These are phyloP conservation scores for Tricharina praecox DNA, from an alignment of 495 filamentous ascomycete genomes.

Conservation along the genomic window DNA sequence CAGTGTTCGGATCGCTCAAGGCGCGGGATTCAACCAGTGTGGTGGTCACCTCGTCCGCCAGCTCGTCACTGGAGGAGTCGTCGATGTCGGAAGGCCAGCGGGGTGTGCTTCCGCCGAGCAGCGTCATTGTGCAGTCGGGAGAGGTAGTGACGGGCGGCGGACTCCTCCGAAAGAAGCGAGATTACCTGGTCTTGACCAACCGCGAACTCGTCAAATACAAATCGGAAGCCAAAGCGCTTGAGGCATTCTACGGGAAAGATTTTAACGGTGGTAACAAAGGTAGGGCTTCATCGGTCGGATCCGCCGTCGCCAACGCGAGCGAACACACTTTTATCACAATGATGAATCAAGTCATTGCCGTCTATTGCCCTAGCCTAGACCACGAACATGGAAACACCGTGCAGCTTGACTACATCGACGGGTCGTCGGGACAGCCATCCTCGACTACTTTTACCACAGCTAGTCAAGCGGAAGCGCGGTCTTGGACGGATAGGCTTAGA, in stretches of 20 bases:
- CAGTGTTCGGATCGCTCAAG: constrained; percentile 25
- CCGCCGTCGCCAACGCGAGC: constrained; percentile 14
- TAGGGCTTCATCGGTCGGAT: constrained; percentile 18
- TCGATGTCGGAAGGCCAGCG: constrained; percentile 10
- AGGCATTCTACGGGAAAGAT: no score
- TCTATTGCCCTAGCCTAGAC: constrained; percentile 19
- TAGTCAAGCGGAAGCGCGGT: constrained; percentile 17
- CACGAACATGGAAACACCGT: constrained; percentile 15
- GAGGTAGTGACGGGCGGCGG: constrained; percentile 65
- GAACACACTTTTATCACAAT: constrained; percentile 19
- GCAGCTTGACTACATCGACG: constrained; percentile 24
- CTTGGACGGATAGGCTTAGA: constrained; percentile 23
- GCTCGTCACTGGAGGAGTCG: constrained; percentile 22
- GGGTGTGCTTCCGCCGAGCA: constrained; percentile 10
- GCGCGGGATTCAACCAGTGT: constrained; percentile 13
- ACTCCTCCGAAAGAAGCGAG: constrained; percentile 69
- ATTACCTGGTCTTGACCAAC: constrained; percentile 82
- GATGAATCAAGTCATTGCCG: constrained; percentile 23
- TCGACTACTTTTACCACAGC: constrained; percentile 21
- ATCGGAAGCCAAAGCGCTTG: constrained; percentile 28
- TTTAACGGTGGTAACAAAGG: constrained; percentile 13
- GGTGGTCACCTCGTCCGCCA: constrained; percentile 18
- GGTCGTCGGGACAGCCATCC: constrained; percentile 15
- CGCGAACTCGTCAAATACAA: constrained; percentile 70
- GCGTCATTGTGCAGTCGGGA: constrained; percentile 30